Evolutionary conservation across 441 rosid genomes (phyloP).

Genomic region (Adansonia rubrostipa): DNA sequence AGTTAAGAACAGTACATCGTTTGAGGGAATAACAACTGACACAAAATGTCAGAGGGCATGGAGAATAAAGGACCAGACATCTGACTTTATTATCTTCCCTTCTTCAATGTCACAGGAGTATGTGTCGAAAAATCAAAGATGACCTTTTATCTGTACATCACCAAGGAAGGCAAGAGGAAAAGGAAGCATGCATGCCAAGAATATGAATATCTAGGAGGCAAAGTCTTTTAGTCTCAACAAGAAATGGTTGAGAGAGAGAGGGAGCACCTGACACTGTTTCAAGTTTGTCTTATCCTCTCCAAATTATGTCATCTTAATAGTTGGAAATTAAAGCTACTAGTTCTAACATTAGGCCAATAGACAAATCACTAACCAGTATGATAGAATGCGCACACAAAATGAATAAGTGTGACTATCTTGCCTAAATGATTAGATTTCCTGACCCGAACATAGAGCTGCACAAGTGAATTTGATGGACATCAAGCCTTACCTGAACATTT

Average conservation of each 20-base stretch:
- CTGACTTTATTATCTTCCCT: not conserved
- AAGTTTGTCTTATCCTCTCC: not conserved
- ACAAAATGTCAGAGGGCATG: not conserved
- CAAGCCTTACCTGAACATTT: constrained; percentile 75
- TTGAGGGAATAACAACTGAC: not conserved
- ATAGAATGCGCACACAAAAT: not conserved
- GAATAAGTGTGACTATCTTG: not conserved
- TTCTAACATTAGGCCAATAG: not conserved
- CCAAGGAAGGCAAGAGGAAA: not conserved
- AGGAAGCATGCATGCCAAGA: constrained; percentile 3
- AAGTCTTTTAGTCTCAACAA: not conserved
- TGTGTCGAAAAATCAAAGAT: not conserved
- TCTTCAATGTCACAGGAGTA: not conserved
- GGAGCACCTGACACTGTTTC: not conserved
- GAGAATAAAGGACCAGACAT: not conserved
- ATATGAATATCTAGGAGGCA: not conserved
- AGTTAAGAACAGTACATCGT: not conserved
- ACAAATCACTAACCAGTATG: not conserved
- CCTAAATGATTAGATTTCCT: not conserved
- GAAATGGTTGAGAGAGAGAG: not conserved
- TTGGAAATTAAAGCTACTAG: not conserved
- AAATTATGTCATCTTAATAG: not conserved
- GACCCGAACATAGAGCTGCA: not conserved
- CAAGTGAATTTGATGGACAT: not conserved
- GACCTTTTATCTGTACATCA: not conserved